These are phyloP conservation scores for Nepenthes mirabilis DNA, from an alignment of 148 eudicot genomes.

Conservation along the genomic window DNA sequence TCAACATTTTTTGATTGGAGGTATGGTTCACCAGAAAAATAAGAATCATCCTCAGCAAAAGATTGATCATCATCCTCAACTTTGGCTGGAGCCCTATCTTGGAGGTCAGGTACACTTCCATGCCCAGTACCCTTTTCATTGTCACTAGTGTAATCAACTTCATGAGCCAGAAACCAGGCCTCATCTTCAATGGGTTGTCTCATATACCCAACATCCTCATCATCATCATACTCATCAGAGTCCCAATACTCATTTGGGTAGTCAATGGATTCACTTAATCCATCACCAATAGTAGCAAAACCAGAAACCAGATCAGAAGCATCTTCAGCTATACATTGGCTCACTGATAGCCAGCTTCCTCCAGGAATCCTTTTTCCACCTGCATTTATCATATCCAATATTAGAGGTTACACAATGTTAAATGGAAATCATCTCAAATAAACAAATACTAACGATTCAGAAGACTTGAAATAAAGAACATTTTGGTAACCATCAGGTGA, in stretches of 20 bases:
- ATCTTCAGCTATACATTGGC: slow-evolving; percentile 93
- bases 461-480: not conserved
- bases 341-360: slow-evolving; percentile 94
- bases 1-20: slow-evolving; percentile 55
- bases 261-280: slow-evolving; percentile 89
- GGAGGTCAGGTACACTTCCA: slow-evolving; percentile 68
- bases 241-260: slow-evolving; percentile 96
- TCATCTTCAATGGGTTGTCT: slow-evolving; percentile 99
- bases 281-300: slow-evolving; percentile 96
- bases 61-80: slow-evolving; percentile 92
- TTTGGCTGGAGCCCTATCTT: slow-evolving; percentile 57
- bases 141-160: slow-evolving; percentile 97
- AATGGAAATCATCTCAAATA: not conserved
- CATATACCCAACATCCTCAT: slow-evolving; percentile 98
- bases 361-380: slow-evolving; percentile 74
- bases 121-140: slow-evolving; percentile 83
- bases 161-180: slow-evolving; percentile 98
- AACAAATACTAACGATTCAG: not conserved
- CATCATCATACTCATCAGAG: slow-evolving; percentile 97
- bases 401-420: not conserved
- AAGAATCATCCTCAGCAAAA: slow-evolving; percentile 94
- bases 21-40: slow-evolving; percentile 71
- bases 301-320: slow-evolving; percentile 91
- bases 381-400: slow-evolving; percentile 12
- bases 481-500: too few species aligned